A percentile compares a stretch with the other conserved stretches of the same genome.
phyloP scores from a whole-genome alignment of 2,329 filamentous ascomycete genomes.

The Xylariomycetidae sp. region DNA sequence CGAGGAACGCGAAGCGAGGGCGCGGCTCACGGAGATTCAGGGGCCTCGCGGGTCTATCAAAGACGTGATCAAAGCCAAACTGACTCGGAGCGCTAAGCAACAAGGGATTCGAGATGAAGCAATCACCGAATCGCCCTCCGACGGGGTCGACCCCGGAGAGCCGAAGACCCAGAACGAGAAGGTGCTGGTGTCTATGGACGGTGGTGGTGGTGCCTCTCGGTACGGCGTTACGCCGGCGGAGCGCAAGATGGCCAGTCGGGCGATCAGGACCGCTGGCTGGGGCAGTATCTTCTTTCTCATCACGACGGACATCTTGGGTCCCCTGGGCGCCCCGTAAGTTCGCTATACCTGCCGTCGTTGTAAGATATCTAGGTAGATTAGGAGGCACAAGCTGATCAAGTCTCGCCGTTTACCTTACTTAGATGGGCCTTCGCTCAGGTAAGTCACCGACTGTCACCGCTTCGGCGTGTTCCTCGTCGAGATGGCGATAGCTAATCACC shows the following conservation, averaged over 20 bases:
- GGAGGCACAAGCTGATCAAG: too few relatives aligned
- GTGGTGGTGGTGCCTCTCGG: not conserved
- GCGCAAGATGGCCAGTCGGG: slow-evolving; percentile 31
- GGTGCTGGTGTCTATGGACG: not conserved
- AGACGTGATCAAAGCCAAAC: too few relatives aligned
- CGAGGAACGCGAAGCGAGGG: slow-evolving; percentile 13
- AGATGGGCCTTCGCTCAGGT: slow-evolving; percentile 15
- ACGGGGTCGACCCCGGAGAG: too few relatives aligned
- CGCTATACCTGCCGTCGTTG: too few relatives aligned
- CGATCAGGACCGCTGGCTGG: slow-evolving; percentile 40
- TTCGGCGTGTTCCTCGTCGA: too few relatives aligned
- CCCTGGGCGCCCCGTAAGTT: slow-evolving; percentile 32
- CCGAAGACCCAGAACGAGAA: not conserved
- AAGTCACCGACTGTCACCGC: slow-evolving; percentile 5
- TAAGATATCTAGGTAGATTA: too few relatives aligned
- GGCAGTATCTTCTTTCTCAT: slow-evolving; percentile 45
- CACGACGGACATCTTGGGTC: slow-evolving; percentile 44
- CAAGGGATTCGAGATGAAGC: not conserved
- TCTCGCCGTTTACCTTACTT: too few relatives aligned
- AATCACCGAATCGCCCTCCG: not conserved
- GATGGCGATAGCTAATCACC: too few relatives aligned
- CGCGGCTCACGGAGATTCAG: slow-evolving; percentile 8
- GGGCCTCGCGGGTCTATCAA: not conserved
- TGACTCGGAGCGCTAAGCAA: not conserved
- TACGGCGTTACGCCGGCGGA: not conserved